Percentiles rank a stretch among this genome's conserved stretches.
Conservation (phyloP, 164 flowering plant genomes). For the Vitis rotundifolia region DNA sequence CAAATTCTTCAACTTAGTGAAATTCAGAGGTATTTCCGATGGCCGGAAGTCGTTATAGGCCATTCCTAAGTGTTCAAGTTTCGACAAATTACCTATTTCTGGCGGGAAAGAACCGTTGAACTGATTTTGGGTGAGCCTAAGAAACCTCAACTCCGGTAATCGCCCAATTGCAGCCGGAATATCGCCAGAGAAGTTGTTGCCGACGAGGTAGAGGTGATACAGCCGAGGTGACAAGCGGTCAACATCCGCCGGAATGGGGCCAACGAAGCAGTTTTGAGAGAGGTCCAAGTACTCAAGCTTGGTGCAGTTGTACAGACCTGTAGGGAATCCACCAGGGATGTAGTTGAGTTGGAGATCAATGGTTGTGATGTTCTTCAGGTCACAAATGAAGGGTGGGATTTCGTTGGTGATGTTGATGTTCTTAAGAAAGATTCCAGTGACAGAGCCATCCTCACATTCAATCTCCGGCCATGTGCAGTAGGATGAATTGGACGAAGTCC, state of each 20-base stretch:
- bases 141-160: constrained; percentile 9
- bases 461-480: constrained; percentile 52
- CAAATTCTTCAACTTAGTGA: constrained; percentile 25
- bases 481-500: constrained; percentile 34
- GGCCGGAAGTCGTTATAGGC: constrained; percentile 18
- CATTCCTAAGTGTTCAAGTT: constrained; percentile 23
- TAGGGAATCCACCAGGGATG: constrained; percentile 26
- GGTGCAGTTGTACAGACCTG: constrained; percentile 29
- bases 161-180: constrained; percentile 26
- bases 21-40: constrained; percentile 17
- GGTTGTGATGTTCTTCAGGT: constrained; percentile 27
- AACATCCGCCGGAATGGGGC: constrained; percentile 27
- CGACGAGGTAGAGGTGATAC: constrained; percentile 15
- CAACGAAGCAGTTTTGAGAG: constrained; percentile 33
- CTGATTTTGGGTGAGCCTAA: constrained; percentile 1
- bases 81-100: constrained; percentile 26
- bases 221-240: constrained; percentile 14
- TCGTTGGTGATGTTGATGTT: constrained; percentile 23
- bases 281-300: constrained; percentile 28
- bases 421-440: constrained; percentile 34
- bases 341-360: constrained; percentile 15
- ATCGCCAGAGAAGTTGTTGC: constrained; percentile 33
- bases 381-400: constrained; percentile 38
- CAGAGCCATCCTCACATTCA: constrained; percentile 28
- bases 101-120: constrained; percentile 28